Evolutionary conservation across 2,329 filamentous ascomycete genomes (phyloP).

Genomic region (Coniella lustricola): DNA sequence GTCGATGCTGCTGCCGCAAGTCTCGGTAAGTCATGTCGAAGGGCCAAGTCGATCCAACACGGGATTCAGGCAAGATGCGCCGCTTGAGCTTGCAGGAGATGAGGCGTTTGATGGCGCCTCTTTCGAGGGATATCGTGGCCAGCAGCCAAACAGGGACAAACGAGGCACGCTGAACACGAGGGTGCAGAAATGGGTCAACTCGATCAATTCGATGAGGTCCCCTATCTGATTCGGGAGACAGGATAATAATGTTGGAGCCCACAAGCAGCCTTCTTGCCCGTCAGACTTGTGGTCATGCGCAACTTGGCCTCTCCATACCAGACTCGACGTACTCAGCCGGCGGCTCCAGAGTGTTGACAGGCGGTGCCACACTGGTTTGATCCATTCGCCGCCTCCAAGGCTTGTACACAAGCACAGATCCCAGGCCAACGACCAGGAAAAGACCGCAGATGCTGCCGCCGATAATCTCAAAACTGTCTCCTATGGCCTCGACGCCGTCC

Average conservation of each 20-base stretch:
- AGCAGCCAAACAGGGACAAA: too few relatives aligned
- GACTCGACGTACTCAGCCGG: background rate
- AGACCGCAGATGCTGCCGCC: conserved; percentile 80
- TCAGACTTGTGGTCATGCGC: too few relatives aligned
- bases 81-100: too few relatives aligned
- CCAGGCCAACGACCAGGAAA: conserved; percentile 69
- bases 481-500: conserved; percentile 72
- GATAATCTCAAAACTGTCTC: conserved; percentile 79
- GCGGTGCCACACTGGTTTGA: background rate
- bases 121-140: too few relatives aligned
- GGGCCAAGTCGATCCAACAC: too few relatives aligned
- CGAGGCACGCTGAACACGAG: too few relatives aligned
- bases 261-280: too few relatives aligned
- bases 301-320: background rate
- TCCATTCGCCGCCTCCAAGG: conserved; percentile 62
- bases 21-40: too few relatives aligned
- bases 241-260: too few relatives aligned
- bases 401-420: conserved; percentile 68
- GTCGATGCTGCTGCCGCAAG: background rate
- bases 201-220: background rate
- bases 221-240: background rate
- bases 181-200: too few relatives aligned
- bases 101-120: too few relatives aligned
- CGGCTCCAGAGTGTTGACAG: background rate
- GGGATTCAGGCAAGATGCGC: too few relatives aligned